Conservation (phyloP, 2,329 filamentous ascomycete species). For the Amphichorda felina region DNA sequence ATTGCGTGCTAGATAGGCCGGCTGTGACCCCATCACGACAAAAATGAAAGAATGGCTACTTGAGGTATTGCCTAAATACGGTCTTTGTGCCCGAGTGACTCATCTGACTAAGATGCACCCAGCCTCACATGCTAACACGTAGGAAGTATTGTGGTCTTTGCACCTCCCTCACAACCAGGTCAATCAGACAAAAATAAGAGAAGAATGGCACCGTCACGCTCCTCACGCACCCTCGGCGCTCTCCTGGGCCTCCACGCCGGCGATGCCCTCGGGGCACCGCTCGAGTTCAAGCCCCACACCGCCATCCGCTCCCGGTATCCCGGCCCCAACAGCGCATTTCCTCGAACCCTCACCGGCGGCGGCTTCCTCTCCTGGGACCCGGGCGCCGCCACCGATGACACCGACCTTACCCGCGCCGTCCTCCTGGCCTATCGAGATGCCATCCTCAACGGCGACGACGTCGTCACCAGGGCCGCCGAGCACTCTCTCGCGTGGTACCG, state of each 20-base stretch:
- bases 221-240: too few species aligned
- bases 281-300: slow-evolving; percentile 27
- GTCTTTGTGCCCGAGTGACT: too few species aligned
- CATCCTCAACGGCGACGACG: slow-evolving; percentile 7
- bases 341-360: slow-evolving; percentile 30
- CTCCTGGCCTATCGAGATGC: slow-evolving; percentile 27
- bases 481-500: slow-evolving; percentile 27
- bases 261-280: slow-evolving; percentile 31
- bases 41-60: too few species aligned
- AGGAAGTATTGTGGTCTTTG: too few species aligned
- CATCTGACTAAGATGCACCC: too few species aligned
- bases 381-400: slow-evolving; percentile 35
- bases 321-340: slow-evolving; percentile 16
- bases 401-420: slow-evolving; percentile 31
- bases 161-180: too few species aligned
- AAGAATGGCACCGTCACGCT: too few species aligned
- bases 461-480: slow-evolving; percentile 21
- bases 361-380: slow-evolving; percentile 27
- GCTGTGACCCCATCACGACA: too few species aligned
- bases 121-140: too few species aligned
- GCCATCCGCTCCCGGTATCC: slow-evolving; percentile 20
- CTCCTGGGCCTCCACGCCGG: slow-evolving; percentile 32
- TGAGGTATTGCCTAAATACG: too few species aligned
- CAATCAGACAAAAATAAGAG: too few species aligned
- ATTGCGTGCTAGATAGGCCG: too few species aligned